Base-by-base conservation (phyloP, 768 basidiomycete species). In the Scleroderma bovista region DNA sequence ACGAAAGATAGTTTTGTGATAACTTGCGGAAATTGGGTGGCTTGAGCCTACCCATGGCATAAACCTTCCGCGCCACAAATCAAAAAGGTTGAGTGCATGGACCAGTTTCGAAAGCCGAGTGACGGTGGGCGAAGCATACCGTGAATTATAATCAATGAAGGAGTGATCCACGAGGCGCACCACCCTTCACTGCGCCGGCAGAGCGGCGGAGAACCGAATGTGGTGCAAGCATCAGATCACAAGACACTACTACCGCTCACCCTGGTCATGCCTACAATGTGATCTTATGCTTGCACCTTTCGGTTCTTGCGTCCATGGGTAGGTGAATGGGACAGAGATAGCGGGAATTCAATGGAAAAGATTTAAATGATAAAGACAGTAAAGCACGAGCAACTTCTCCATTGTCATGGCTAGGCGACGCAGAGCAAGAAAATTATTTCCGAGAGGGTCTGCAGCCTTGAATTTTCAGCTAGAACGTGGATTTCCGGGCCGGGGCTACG, bases 391-490 rank as follows among this genome's bases (percentile, higher is more conserved):
- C 4, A 29, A 29, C 26, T 29, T 29, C 26, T 29, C 9, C 26
- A 29, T 9, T 9, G 4, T 9, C 26, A 29, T 29, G 26, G 26
- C 9, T 29, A 29, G 26, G 26, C 26, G 26, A 29, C 9, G 26
- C 26, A 29, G 26, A 29, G 5, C 26, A 29, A 9, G 9, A 29
- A 29, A 9, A 29, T 29, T 29, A 29, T 29, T 29, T 29, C 26
- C 26, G 34, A 13, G 34, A 12, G 12, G 34, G 34, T 3, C 6
- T 6, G 12, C 6, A 6, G n/a, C 6, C 12, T n/a, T 12, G 61
- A 32, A 65, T 63, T 63, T 63, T 63, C 63, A 65, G 58, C 56
- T 51, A 57, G 51, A 52, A 49, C 47, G 53, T 47, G 51, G 57
- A 50, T 59, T 55, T 44, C 50, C 47, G 50, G 45, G 46, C 54